Evolutionary conservation across 495 filamentous ascomycete genomes (phyloP), one percentile per base, ranked within the genome.

Genomic region (Polyplosphaeria fusca): DNA sequence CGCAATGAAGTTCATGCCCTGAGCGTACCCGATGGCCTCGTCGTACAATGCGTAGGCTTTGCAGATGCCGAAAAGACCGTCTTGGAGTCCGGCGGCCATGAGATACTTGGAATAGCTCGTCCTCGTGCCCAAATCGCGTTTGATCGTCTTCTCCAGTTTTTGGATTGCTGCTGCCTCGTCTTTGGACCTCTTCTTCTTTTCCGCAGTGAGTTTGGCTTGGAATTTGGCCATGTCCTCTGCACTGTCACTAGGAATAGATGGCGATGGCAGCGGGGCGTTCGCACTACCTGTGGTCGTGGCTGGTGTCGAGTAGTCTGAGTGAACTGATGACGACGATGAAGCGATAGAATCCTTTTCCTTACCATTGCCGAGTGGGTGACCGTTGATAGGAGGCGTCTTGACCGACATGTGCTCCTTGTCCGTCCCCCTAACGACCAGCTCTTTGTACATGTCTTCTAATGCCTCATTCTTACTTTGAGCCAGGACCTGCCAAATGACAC

Each of bases 1-100:
- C 16, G 86, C 87, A 47, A 99, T 83, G 67, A 99, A 99, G 59
- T 96, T 99, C 87, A 99, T 97, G 56, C 93, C 93, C 68, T 99
- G 93, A 4, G 93, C 93, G 73, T 99, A 99, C 14, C 93, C 91
- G 7, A 99, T 92, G 7, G 77, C 84, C 52, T 95, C 89, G 70
- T 99, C 93, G 63, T 91, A 96, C 37, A 99, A 75, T 1, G 93
- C 93, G 71, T 99, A 99, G 13, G 94, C 92, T 73, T 99, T 99
- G 70, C 93, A 97, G 20, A 97, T 78, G 5, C 90, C 89, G 69
- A 95, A 96, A 23, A 99, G 78, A 25, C 89, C 88, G 67, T 99
- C 94, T 69, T 99, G 93, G 49, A 93, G 86, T 37, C 90, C 90
- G 52, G 89, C 85, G 23, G 87, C 86, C 30, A 88, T 83, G 52